phyloP scores from a whole-genome alignment of 164 flowering plant species.

The Stephania cephalantha region DNA sequence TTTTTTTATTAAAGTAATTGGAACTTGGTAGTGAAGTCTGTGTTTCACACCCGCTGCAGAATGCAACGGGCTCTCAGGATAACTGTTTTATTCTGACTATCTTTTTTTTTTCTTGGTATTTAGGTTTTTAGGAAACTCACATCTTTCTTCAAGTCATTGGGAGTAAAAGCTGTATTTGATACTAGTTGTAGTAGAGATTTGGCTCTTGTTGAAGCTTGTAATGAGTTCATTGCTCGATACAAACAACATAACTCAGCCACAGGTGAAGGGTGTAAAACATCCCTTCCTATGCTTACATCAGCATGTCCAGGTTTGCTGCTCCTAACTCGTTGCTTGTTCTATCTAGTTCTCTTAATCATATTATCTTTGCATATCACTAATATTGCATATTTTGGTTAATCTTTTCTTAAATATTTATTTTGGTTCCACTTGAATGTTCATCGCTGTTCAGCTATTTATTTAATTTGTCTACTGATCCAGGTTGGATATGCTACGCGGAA shows the following conservation, averaged over 20 bases:
- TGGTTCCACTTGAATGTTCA: background rate
- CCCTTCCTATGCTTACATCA: conserved; percentile 81
- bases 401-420: background rate
- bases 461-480: conserved; percentile 29
- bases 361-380: background rate
- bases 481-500: conserved; percentile 99
- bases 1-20: too few relatives aligned
- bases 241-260: conserved; percentile 32
- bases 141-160: conserved; percentile 79
- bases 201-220: conserved; percentile 74
- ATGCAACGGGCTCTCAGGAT: background rate
- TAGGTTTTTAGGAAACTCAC: conserved; percentile 82
- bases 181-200: conserved; percentile 91
- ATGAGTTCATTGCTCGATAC: conserved; percentile 72
- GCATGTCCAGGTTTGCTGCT: conserved; percentile 81
- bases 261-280: conserved; percentile 27
- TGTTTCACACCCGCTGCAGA: too few relatives aligned
- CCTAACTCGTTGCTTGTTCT: background rate
- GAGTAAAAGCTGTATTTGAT: conserved; percentile 89
- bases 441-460: background rate
- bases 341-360: background rate
- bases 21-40: too few relatives aligned
- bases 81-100: background rate
- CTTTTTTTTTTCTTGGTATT: conserved; percentile 7
- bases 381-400: background rate